Percentiles rank a stretch among this genome's conserved stretches.
phyloP scores from a whole-genome alignment of 768 basidiomycete genomes.

The Mycena rosella region DNA sequence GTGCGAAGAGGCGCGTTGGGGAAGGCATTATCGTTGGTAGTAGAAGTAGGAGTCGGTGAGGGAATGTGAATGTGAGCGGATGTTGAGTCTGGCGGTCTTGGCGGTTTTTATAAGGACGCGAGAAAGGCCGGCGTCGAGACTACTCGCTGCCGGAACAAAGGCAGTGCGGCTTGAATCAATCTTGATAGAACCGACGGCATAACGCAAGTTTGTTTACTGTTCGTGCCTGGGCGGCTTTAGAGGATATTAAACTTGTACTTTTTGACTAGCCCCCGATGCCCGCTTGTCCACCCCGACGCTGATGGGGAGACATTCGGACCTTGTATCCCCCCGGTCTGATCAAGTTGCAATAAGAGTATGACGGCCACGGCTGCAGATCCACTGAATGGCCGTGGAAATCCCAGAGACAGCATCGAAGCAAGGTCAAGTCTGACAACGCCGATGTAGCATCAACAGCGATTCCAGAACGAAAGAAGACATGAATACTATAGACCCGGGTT shows the following conservation, averaged over 20 bases:
- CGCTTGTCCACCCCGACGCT: constrained; percentile 15
- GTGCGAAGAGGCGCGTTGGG: constrained; percentile 27
- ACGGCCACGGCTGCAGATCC: constrained; percentile 20
- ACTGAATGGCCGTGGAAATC: too few relatives aligned
- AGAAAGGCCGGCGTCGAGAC: background rate
- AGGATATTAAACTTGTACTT: constrained; percentile 27
- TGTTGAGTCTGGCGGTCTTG: background rate
- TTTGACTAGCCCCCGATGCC: constrained; percentile 30
- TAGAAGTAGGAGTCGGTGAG: background rate
- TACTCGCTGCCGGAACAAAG: constrained; percentile 10
- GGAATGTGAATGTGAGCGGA: background rate
- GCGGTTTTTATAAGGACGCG: constrained; percentile 15
- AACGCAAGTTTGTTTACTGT: constrained; percentile 29
- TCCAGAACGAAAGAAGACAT: too few relatives aligned
- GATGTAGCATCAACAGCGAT: too few relatives aligned
- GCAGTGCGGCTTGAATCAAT: too few relatives aligned
- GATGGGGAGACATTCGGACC: constrained; percentile 8
- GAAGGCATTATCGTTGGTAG: constrained; percentile 34
- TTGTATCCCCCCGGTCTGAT: background rate
- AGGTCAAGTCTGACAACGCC: too few relatives aligned
- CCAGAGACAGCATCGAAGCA: too few relatives aligned
- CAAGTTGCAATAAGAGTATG: background rate
- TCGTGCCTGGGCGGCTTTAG: constrained; percentile 33
- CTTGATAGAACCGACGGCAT: constrained; percentile 7
- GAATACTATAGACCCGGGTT: too few relatives aligned